Percentiles rank a stretch among this genome's conserved stretches.
phyloP scores from a whole-genome alignment of 768 basidiomycete genomes.

The Amanita fuliginea region DNA sequence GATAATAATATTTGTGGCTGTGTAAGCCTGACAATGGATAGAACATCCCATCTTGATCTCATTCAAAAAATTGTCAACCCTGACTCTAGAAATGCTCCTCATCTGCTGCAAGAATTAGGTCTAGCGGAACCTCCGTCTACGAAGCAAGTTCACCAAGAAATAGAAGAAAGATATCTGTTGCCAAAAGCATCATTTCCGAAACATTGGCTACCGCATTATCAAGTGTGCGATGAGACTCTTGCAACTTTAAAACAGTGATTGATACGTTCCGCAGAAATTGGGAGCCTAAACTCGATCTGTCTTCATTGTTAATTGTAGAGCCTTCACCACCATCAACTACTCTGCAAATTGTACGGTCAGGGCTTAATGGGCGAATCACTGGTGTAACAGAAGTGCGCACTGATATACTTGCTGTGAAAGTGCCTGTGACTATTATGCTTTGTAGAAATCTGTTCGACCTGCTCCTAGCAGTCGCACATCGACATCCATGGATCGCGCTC shows the following conservation, averaged over 20 bases:
- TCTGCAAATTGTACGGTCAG: constrained; percentile 63
- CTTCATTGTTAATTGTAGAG: constrained; percentile 50
- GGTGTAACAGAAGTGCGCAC: constrained; percentile 68
- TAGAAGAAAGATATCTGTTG: constrained; percentile 66
- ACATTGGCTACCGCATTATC: constrained; percentile 72
- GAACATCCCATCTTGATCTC: constrained; percentile 19
- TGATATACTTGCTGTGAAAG: background rate
- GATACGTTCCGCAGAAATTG: constrained; percentile 45
- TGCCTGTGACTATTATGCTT: background rate
- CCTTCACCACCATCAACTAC: constrained; percentile 70
- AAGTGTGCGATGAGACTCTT: constrained; percentile 47
- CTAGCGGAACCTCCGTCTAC: constrained; percentile 46
- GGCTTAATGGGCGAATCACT: constrained; percentile 68
- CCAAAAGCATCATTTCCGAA: constrained; percentile 56
- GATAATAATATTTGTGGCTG: background rate
- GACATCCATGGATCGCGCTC: constrained; percentile 76
- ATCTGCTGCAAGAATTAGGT: constrained; percentile 43
- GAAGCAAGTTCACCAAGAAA: constrained; percentile 49
- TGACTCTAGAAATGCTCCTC: constrained; percentile 23
- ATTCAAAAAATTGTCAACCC: constrained; percentile 40
- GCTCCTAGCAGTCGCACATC: constrained; percentile 69
- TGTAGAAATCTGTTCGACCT: constrained; percentile 43
- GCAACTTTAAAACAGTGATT: constrained; percentile 5
- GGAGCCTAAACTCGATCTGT: constrained; percentile 48
- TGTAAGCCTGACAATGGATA: constrained; percentile 18